These are phyloP conservation scores for Malus sylvestris DNA, from an alignment of 306 rosid species.

Conservation along the genomic window DNA sequence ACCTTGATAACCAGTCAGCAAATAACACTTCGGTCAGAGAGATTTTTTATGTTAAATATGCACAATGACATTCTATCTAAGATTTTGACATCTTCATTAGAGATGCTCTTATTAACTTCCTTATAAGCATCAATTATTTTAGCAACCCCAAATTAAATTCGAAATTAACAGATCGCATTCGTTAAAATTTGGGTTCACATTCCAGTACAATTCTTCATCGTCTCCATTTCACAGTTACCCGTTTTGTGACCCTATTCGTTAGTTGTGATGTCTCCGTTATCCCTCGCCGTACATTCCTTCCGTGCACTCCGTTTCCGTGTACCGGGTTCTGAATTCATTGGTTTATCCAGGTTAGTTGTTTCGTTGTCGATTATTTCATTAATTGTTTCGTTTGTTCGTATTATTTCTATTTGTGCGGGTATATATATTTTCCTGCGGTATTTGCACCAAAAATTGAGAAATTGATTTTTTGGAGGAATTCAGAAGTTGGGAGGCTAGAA, in stretches of 20 bases:
- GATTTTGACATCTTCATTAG: too few species aligned
- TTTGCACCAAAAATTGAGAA: neutral
- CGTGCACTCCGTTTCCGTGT: neutral
- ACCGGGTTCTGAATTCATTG: neutral
- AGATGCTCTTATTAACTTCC: slow-evolving; percentile 9
- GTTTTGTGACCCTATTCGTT: neutral
- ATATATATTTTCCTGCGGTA: neutral
- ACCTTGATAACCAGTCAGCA: too few species aligned
- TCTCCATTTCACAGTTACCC: neutral
- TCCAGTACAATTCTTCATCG: neutral
- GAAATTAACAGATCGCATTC: neutral
- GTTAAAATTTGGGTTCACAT: neutral
- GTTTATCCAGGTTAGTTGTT: neutral
- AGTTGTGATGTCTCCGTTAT: neutral
- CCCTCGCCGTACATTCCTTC: neutral
- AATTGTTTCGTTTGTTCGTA: neutral
- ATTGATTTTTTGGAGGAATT: neutral
- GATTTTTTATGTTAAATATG: too few species aligned
- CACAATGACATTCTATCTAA: too few species aligned
- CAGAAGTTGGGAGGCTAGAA: neutral
- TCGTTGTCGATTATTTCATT: neutral
- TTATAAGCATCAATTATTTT: neutral
- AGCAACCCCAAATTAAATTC: slow-evolving; percentile 4
- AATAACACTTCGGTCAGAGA: too few species aligned
- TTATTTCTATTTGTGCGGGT: neutral